Conservation (phyloP, 1,284 basidiomycete genomes). For the Macrocystidia cucumis region DNA sequence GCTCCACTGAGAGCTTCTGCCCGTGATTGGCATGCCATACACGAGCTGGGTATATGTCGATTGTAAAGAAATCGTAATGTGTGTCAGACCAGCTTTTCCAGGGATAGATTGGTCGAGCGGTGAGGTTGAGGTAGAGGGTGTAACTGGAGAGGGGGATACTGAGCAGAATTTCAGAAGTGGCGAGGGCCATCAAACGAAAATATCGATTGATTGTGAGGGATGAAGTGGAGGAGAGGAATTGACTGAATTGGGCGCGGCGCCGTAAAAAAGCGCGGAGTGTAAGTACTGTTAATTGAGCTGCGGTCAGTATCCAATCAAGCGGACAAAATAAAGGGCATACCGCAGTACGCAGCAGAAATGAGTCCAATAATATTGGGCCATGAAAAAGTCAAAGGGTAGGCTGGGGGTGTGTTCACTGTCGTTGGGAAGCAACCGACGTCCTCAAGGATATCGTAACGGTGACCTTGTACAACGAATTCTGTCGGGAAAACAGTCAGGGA, state of each 20-base stretch:
- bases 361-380: constrained; percentile 34
- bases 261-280: constrained; percentile 23
- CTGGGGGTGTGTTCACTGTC: constrained; percentile 18
- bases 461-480: constrained; percentile 26
- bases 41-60: background rate
- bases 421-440: constrained; percentile 27
- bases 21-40: background rate
- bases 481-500: no score
- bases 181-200: constrained; percentile 46
- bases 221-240: constrained; percentile 24
- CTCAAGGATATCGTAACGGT: constrained; percentile 28
- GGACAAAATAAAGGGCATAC: constrained; percentile 7
- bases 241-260: constrained; percentile 25
- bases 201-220: constrained; percentile 33
- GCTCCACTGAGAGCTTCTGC: background rate
- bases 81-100: constrained; percentile 17
- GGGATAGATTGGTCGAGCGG: background rate
- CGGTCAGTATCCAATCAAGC: background rate
- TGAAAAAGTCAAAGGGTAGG: constrained; percentile 18
- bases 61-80: constrained; percentile 3
- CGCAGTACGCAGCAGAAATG: constrained; percentile 20
- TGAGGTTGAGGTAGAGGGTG: constrained; percentile 18
- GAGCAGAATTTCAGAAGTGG: constrained; percentile 31
- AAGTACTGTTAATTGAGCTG: constrained; percentile 16
- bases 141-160: constrained; percentile 30